phyloP scores from a whole-genome alignment of 257 asterid species.

The Echium plantagineum region DNA sequence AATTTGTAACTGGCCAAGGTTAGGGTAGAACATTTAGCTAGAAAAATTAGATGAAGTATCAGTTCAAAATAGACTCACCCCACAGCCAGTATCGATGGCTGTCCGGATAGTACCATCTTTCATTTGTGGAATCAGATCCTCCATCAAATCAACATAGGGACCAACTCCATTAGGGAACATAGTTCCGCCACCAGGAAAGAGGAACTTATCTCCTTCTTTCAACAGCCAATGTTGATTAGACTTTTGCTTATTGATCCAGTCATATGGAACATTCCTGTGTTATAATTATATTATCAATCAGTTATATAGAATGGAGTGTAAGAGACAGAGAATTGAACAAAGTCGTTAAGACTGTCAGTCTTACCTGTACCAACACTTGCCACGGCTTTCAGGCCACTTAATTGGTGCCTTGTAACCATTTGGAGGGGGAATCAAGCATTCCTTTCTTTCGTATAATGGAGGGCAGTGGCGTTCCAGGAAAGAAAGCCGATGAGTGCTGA shows the following conservation, averaged over 20 bases:
- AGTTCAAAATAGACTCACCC: constrained; percentile 48
- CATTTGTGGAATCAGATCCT: constrained; percentile 78
- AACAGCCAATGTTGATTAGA: constrained; percentile 93
- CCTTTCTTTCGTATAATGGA: constrained; percentile 56
- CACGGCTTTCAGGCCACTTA: constrained; percentile 85
- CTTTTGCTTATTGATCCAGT: constrained; percentile 92
- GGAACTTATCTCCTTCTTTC: constrained; percentile 91
- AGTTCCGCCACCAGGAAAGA: constrained; percentile 97
- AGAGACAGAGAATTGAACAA: neutral
- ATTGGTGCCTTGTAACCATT: constrained; percentile 68
- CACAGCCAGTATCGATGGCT: constrained; percentile 99
- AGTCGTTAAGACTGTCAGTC: neutral
- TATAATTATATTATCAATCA: neutral
- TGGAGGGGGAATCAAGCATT: constrained; percentile 84
- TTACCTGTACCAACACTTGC: constrained; percentile 89
- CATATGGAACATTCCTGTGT: constrained; percentile 84
- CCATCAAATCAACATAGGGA: constrained; percentile 72
- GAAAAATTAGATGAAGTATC: neutral
- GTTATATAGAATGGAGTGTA: neutral
- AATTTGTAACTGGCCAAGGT: neutral
- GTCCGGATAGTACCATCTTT: constrained; percentile 82
- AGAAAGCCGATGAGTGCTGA: constrained; percentile 40
- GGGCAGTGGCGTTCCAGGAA: constrained; percentile 92
- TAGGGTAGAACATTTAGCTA: neutral
- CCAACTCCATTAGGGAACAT: constrained; percentile 97